Percentiles rank a stretch among this genome's conserved stretches.
Conservation (phyloP, 176 grass and related monocot species). For the Aechmea fasciata region DNA sequence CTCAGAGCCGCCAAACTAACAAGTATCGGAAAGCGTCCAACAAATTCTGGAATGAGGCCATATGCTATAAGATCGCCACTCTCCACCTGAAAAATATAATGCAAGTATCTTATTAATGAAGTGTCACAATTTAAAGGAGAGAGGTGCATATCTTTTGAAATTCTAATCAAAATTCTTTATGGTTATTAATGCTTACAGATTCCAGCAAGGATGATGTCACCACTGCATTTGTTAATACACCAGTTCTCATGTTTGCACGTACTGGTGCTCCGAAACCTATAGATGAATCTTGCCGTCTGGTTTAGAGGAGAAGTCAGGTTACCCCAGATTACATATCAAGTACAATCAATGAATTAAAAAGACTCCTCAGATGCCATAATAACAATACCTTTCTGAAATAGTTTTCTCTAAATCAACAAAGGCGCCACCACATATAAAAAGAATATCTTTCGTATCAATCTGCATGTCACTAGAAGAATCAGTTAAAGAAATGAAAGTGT, state of each 20-base stretch:
- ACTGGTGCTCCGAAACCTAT: conserved; percentile 94
- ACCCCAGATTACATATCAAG: conserved; percentile 14
- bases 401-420: conserved; percentile 95
- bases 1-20: conserved; percentile 83
- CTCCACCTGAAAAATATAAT: conserved; percentile 55
- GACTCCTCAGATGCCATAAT: background rate
- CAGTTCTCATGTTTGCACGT: conserved; percentile 66
- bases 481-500: conserved; percentile 20
- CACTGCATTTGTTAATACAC: conserved; percentile 69
- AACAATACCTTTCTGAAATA: conserved; percentile 79
- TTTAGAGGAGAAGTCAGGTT: background rate
- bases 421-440: conserved; percentile 94
- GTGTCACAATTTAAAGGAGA: background rate
- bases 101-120: background rate
- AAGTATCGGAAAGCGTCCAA: conserved; percentile 93
- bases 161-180: background rate
- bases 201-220: conserved; percentile 87
- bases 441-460: conserved; percentile 99
- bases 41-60: conserved; percentile 96
- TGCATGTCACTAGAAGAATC: conserved; percentile 25
- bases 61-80: conserved; percentile 95
- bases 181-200: conserved; percentile 45
- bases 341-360: conserved; percentile 15
- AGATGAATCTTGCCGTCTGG: conserved; percentile 85
- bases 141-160: background rate